Evolutionary conservation across 768 basidiomycete species (phyloP).

Genomic region (Mycena pura): DNA sequence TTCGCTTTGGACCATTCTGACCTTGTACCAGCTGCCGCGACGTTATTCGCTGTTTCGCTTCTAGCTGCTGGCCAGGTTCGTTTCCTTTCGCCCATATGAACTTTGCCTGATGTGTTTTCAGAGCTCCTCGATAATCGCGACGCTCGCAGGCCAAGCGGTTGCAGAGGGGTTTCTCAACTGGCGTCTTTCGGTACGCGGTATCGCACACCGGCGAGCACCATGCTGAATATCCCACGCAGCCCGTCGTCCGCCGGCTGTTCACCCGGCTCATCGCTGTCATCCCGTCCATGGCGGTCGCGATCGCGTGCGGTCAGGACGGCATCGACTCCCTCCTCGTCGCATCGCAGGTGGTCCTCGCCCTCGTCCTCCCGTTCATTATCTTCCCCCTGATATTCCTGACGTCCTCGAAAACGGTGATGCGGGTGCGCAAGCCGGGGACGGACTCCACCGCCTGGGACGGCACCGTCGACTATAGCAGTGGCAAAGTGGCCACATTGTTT

Average conservation of each 20-base stretch:
- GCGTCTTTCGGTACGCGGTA: conserved; percentile 79
- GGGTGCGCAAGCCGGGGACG: conserved; percentile 56
- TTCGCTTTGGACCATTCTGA: neutral
- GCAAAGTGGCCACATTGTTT: conserved; percentile 53
- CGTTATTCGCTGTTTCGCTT: conserved; percentile 88
- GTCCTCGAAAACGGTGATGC: conserved; percentile 75
- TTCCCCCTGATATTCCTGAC: conserved; percentile 83
- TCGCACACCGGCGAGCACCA: conserved; percentile 1
- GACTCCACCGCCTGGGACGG: conserved; percentile 30
- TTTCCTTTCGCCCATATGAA: neutral
- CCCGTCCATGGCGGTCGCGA: conserved; percentile 82
- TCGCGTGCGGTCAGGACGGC: conserved; percentile 71
- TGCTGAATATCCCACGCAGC: conserved; percentile 50
- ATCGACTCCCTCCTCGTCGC: conserved; percentile 80
- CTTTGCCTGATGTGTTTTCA: conserved; percentile 24
- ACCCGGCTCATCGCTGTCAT: conserved; percentile 85
- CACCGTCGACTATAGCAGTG: conserved; percentile 70
- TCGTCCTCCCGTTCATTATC: conserved; percentile 87
- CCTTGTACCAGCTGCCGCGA: conserved; percentile 68
- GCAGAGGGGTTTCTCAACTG: conserved; percentile 90
- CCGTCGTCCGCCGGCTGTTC: conserved; percentile 76
- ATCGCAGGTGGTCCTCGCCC: conserved; percentile 83
- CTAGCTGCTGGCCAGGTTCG: conserved; percentile 80
- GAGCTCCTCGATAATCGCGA: conserved; percentile 89
- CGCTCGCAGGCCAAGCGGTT: conserved; percentile 89